Evolutionary conservation across 768 basidiomycete species (phyloP).

Genomic region (Leccinum rimulosum): DNA sequence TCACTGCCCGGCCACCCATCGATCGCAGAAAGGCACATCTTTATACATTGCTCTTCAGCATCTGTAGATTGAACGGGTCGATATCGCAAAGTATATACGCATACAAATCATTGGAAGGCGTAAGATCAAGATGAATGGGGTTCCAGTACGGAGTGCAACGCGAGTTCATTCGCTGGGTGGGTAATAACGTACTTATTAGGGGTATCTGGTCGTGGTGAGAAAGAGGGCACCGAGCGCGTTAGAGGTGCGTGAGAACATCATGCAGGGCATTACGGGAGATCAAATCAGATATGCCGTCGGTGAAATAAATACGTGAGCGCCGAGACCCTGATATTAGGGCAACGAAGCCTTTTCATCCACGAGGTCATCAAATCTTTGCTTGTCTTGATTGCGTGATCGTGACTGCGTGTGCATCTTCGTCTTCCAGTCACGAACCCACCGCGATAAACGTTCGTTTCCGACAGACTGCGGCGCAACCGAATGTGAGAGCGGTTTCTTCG

Average conservation of each 20-base stretch:
- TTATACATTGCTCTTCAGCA: constrained; percentile 17
- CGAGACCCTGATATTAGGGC: constrained; percentile 19
- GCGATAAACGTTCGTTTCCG: constrained; percentile 37
- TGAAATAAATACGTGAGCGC: constrained; percentile 21
- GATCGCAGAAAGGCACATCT: constrained; percentile 7
- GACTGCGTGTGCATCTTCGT: constrained; percentile 56
- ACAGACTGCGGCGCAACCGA: constrained; percentile 18
- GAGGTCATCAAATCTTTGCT: constrained; percentile 48
- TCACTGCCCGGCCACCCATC: constrained; percentile 5
- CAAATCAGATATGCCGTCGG: constrained; percentile 17
- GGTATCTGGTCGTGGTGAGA: constrained; percentile 31
- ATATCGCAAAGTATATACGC: constrained; percentile 24
- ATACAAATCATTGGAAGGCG: constrained; percentile 31
- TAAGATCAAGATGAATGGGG: constrained; percentile 15
- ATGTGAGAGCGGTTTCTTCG: constrained; percentile 26
- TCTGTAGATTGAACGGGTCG: constrained; percentile 3
- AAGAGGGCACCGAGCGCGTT: constrained; percentile 11
- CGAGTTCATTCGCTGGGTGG: constrained; percentile 22
- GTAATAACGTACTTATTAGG: constrained; percentile 30
- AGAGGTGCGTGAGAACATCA: constrained; percentile 18
- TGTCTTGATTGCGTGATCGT: constrained; percentile 46
- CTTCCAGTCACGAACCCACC: constrained; percentile 71
- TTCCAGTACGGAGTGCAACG: constrained; percentile 14
- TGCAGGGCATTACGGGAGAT: constrained; percentile 23
- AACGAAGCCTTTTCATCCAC: constrained; percentile 51